Evolutionary conservation across 768 basidiomycete species (phyloP), one percentile per base, ranked within the genome.

Genomic region (Lactarius sp.): DNA sequence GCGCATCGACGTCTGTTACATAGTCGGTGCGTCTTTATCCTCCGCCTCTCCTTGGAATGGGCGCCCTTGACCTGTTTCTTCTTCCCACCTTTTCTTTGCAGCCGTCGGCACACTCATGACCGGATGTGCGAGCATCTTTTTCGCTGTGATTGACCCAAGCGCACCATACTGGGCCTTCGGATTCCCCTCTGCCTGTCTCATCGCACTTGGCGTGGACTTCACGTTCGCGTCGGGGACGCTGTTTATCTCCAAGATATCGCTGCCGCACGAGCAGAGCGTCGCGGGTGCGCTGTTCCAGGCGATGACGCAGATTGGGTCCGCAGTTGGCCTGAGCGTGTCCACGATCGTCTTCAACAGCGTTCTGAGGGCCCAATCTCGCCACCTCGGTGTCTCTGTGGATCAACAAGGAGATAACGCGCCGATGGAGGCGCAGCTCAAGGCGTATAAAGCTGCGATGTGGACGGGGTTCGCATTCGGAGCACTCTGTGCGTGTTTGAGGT

Each of bases 211-310:
- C 20, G 88, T 84, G 1, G 91, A 92, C 69, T 89, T 92, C 65
- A 83, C 88, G 2, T 92, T 84, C 69, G 76, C 90, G 0, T 75
- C 84, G 0, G 91, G 90, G 2, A 87, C 87, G 6, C 74, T 92
- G 16, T 92, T 87, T 68, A 81, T 90, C 49, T 86, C 89, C 3
- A 87, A 85, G 69, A 78, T 87, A 10, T 79, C 83, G 2, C 71
- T 80, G 1, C 84, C 83, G 3, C 79, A 87, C 59, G 90, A 92
- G 68, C 90, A 92, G 73, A 86, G 84, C 72, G 77, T 92, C 4
- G 84, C 85, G 6, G 90, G 88, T 3, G 90, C 84, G 12, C 62
- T 91, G 20, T 91, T 92, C 73, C 87, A 88, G 70, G 90, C 90
- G 0, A 84, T 92, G 81, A 86, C 82, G 6, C 86, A 88, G 87